Conservation (phyloP, 768 basidiomycete species). For the Mycena venus region DNA sequence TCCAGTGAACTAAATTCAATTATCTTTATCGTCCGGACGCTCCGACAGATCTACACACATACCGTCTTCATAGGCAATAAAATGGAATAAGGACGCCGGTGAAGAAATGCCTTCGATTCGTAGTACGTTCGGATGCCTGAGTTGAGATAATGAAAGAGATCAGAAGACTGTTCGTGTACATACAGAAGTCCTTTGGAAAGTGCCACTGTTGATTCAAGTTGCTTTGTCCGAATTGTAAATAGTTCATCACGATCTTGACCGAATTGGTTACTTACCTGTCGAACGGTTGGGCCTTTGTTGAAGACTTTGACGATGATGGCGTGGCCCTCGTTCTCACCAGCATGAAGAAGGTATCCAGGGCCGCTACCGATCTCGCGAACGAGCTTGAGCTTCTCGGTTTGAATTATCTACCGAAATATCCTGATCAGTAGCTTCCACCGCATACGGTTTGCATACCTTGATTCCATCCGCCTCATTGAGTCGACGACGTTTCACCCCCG, state of each 20-base stretch:
- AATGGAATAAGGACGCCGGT: background rate
- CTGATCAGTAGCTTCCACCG: background rate
- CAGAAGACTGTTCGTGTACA: background rate
- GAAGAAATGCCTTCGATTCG: no score
- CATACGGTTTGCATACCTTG: background rate
- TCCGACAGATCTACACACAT: background rate
- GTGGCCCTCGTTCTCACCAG: background rate
- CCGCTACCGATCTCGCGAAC: background rate
- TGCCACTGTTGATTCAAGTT: background rate
- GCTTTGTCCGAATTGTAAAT: background rate
- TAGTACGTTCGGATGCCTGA: background rate
- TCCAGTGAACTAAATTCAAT: background rate
- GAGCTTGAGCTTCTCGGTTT: background rate
- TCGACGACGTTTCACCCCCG: background rate
- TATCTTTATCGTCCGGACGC: background rate
- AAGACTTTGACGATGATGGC: no score
- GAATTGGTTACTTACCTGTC: background rate
- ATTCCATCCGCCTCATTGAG: background rate
- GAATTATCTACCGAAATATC: background rate
- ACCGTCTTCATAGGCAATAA: background rate
- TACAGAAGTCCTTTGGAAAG: background rate
- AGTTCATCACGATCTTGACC: background rate
- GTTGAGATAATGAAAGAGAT: background rate
- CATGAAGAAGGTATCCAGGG: background rate
- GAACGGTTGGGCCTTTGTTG: background rate